Evolutionary conservation across 2,329 filamentous ascomycete genomes (phyloP).

Genomic region (Cercospora zeae-maydis): DNA sequence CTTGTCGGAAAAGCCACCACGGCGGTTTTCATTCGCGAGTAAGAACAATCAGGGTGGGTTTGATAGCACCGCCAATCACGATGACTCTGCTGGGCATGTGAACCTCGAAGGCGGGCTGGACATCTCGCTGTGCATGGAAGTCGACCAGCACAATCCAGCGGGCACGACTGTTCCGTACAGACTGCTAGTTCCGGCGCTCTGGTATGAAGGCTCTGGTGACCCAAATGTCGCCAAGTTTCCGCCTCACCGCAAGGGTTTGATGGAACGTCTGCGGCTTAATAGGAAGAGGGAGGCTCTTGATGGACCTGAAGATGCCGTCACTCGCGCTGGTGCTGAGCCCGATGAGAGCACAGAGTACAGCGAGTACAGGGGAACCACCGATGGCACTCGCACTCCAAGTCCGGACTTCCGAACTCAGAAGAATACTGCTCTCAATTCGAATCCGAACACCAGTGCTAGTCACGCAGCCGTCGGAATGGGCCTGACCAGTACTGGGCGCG

Average conservation of each 20-base stretch:
- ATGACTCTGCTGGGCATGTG: constrained; percentile 54
- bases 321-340: background rate
- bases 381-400: constrained; percentile 9
- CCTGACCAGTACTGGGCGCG: constrained; percentile 18
- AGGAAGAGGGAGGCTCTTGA: constrained; percentile 18
- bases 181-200: constrained; percentile 74
- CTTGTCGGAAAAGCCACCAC: constrained; percentile 41
- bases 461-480: constrained; percentile 21
- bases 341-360: constrained; percentile 19
- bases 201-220: constrained; percentile 40
- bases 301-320: background rate
- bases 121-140: constrained; percentile 83
- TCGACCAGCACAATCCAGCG: constrained; percentile 77
- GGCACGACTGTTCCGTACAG: constrained; percentile 87
- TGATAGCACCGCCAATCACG: constrained; percentile 52
- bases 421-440: constrained; percentile 16
- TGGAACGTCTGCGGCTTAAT: constrained; percentile 23
- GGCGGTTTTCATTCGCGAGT: constrained; percentile 30
- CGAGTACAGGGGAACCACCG: constrained; percentile 19
- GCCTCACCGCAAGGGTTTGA: constrained; percentile 22
- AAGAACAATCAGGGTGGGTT: constrained; percentile 52
- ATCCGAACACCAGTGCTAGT: constrained; percentile 7
- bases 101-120: constrained; percentile 82
- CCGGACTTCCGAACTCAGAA: constrained; percentile 14
- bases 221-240: constrained; percentile 27